These are phyloP conservation scores for Alternaria viburni DNA, from an alignment of 2,329 filamentous ascomycete genomes.

Conservation along the genomic window DNA sequence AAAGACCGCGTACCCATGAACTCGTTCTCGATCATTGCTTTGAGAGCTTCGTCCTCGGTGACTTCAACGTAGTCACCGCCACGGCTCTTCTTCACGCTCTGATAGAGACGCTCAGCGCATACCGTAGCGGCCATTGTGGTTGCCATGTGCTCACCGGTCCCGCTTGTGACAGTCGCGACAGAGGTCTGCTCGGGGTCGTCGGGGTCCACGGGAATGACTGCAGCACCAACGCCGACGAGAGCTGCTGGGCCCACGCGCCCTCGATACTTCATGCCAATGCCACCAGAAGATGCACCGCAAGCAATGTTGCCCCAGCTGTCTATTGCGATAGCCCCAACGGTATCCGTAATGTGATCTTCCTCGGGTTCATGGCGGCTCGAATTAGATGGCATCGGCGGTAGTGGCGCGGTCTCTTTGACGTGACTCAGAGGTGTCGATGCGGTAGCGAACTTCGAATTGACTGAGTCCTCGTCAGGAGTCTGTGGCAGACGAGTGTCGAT, in stretches of 20 bases:
- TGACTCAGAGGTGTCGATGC: slow-evolving; percentile 18
- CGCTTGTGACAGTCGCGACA: slow-evolving; percentile 87
- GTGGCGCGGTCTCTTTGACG: slow-evolving; percentile 19
- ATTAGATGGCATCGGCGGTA: slow-evolving; percentile 4
- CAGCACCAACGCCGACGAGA: slow-evolving; percentile 87
- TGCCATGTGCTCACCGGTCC: slow-evolving; percentile 97
- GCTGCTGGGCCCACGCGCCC: slow-evolving; percentile 92
- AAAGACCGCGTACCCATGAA: slow-evolving; percentile 72
- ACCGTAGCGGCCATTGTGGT: slow-evolving; percentile 89
- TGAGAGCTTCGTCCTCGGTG: slow-evolving; percentile 78
- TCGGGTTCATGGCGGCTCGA: slow-evolving; percentile 5
- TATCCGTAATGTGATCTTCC: slow-evolving; percentile 80
- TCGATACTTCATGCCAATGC: slow-evolving; percentile 97
- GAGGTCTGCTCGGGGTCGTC: slow-evolving; percentile 71
- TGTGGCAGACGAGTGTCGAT: slow-evolving; percentile 10
- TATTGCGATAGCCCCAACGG: slow-evolving; percentile 93
- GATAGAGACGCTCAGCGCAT: slow-evolving; percentile 85
- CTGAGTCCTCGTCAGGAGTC: neutral
- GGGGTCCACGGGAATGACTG: slow-evolving; percentile 78
- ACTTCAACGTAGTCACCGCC: slow-evolving; percentile 69
- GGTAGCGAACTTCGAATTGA: neutral
- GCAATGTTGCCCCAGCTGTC: slow-evolving; percentile 87
- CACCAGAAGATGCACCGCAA: slow-evolving; percentile 92
- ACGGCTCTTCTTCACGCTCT: slow-evolving; percentile 65
- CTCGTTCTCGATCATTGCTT: slow-evolving; percentile 80